A percentile compares a stretch with the other conserved stretches of the same genome.
These are phyloP conservation scores for Paramecium tetraurelia DNA, from an alignment of 73 alveolate species.

Conservation along the genomic window DNA sequence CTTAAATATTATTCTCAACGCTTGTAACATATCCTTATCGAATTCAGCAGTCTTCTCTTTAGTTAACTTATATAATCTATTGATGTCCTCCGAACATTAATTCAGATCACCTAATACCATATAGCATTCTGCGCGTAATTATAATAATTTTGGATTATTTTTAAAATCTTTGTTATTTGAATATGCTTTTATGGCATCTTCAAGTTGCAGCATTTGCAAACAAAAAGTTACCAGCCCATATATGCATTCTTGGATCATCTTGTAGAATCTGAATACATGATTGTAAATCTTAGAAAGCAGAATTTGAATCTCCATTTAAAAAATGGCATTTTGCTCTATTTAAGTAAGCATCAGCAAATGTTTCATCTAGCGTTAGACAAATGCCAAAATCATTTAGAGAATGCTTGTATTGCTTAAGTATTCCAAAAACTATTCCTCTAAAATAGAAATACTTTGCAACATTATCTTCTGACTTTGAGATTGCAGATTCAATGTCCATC, in stretches of 20 bases:
- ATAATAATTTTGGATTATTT: not conserved
- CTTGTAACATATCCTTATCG: slow-evolving; percentile 33
- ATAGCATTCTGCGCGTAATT: slow-evolving; percentile 55
- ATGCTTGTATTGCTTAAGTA: not conserved
- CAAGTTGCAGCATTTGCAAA: slow-evolving; percentile 64
- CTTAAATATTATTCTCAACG: slow-evolving; percentile 18
- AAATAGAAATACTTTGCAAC: slow-evolving; percentile 53
- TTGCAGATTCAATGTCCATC: slow-evolving; percentile 59
- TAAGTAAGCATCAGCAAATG: slow-evolving; percentile 58
- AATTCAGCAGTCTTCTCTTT: not conserved
- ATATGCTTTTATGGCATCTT: slow-evolving; percentile 69
- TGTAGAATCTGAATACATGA: not conserved
- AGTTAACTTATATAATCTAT: not conserved
- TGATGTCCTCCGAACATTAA: slow-evolving; percentile 39
- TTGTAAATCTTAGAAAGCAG: slow-evolving; percentile 61
- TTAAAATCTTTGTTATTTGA: slow-evolving; percentile 44
- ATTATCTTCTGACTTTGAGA: slow-evolving; percentile 65
- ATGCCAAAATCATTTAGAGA: slow-evolving; percentile 61
- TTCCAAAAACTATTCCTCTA: slow-evolving; percentile 64
- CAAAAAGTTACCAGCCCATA: slow-evolving; percentile 68
- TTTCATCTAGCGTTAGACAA: slow-evolving; percentile 58
- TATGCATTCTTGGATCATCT: slow-evolving; percentile 65
- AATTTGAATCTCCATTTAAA: slow-evolving; percentile 46
- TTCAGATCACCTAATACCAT: slow-evolving; percentile 20
- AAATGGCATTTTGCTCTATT: slow-evolving; percentile 63